Base-by-base conservation (phyloP, 129 eudicot species). In the Gnaphalium uliginosum region DNA sequence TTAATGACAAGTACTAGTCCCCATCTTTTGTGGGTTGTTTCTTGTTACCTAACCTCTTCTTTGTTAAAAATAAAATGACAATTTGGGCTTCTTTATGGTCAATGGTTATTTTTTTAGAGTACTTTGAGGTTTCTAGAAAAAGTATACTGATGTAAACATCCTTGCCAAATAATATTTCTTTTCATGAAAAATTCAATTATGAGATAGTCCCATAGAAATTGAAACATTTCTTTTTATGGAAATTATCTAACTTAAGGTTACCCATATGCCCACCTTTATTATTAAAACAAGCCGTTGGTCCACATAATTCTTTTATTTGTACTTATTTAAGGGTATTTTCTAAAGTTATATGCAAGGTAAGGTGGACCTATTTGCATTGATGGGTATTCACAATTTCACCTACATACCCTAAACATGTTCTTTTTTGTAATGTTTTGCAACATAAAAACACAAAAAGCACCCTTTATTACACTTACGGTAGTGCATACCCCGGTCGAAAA, bases 1-100 rank as follows among this genome's bases (percentile, higher is more conserved):
- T 5, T 63, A 63, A 25, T 5, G 25, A 19, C 26, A 60, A 60
- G 66, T 60, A 11, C 66, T 23, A 24, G 18, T 60, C 30, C 50
- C 17, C n/a, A 5, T 66, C 29, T 11, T 39, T 37, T 66, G 39
- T 37, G 53, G 25, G 27, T 37, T 21, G n/a, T 66, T 35, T 46
- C 71, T 33, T 33, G 51, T 66, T 35, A 30, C 46, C 70, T 19
- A 37, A 21, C 53, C 51, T 67, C 53, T 67, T 35, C 7, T 68
- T 19, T 22, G 72, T 67, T 35, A 8, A 11, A 10, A 35, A 66
- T 3, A 19, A 19, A 8, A 33, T 35, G 53, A 66, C 30, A 33
- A 9, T 66, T 66, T 66, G 6, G 71, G 54, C 54, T 21, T 35
- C 17, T 65, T 11, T 9, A 35, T 18, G 50, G 11, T 66, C 17